Percentiles rank a stretch among this genome's conserved stretches.
Evolutionary conservation across 2,329 filamentous ascomycete genomes (phyloP).

Genomic region (Phaeosphaeriaceae sp.): DNA sequence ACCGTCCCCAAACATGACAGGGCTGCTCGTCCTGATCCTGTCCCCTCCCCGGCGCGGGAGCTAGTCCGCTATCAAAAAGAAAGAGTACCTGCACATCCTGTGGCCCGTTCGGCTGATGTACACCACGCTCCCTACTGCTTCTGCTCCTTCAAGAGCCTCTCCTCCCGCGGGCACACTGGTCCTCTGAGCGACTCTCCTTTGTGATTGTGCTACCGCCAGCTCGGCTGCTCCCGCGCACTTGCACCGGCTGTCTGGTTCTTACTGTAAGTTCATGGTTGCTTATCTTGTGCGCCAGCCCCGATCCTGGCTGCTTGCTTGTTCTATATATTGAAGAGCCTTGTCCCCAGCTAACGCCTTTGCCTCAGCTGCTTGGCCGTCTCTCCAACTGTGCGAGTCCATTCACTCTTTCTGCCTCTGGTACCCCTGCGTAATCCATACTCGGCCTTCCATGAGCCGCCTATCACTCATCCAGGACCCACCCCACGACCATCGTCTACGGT

Average conservation of each 20-base stretch:
- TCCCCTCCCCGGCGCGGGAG: conserved; percentile 41
- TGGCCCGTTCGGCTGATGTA: conserved; percentile 24
- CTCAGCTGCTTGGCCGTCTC: conserved; percentile 19
- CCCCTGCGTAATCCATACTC: background rate
- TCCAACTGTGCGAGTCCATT: conserved; percentile 11
- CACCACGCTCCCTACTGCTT: conserved; percentile 9
- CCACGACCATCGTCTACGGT: conserved; percentile 35
- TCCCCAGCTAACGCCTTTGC: conserved; percentile 32
- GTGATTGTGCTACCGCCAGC: conserved; percentile 28
- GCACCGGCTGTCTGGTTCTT: conserved; percentile 29
- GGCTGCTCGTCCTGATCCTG: conserved; percentile 18
- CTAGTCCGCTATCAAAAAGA: conserved; percentile 42
- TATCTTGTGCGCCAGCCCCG: conserved; percentile 41
- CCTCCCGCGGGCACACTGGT: conserved; percentile 33
- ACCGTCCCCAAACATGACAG: conserved; percentile 29
- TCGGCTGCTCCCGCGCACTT: conserved; percentile 41
- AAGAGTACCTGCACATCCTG: conserved; percentile 43
- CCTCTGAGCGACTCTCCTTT: conserved; percentile 22
- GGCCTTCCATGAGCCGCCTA: conserved; percentile 44
- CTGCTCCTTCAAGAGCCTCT: conserved; percentile 23
- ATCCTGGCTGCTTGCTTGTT: conserved; percentile 30
- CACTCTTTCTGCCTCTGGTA: conserved; percentile 7
- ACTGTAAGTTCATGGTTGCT: conserved; percentile 36
- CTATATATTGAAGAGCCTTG: conserved; percentile 36
- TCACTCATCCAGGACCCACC: conserved; percentile 26